These are phyloP conservation scores for Macrophomina tecta DNA, from an alignment of 2,329 filamentous ascomycete genomes.

Conservation along the genomic window DNA sequence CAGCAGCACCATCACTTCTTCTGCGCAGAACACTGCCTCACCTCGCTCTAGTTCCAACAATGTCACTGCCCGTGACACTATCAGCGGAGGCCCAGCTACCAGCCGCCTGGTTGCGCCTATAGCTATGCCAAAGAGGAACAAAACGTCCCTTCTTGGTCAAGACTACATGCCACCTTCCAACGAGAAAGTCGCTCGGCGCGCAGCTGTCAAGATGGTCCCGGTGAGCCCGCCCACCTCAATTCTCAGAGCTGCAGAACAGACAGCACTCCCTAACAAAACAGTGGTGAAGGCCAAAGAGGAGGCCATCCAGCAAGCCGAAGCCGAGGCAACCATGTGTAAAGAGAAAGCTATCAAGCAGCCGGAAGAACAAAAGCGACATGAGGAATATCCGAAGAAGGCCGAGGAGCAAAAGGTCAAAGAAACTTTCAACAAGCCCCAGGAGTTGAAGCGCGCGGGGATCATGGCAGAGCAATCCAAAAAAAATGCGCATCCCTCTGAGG, in stretches of 20 bases:
- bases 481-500: not conserved
- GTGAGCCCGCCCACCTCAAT: not conserved
- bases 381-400: no score
- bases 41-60: no score
- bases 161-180: conserved; percentile 20
- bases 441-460: not conserved
- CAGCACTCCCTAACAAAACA: not conserved
- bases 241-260: not conserved
- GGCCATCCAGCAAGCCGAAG: not conserved
- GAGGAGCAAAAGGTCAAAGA: not conserved
- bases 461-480: not conserved
- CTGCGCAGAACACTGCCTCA: no score
- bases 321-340: no score
- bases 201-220: conserved; percentile 16
- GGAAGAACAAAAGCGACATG: no score
- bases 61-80: no score
- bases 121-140: not conserved
- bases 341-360: no score
- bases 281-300: not conserved
- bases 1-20: no score
- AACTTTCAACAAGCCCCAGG: not conserved
- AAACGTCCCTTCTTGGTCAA: conserved; percentile 20
- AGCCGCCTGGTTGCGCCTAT: not conserved
- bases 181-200: conserved; percentile 13
- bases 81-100: no score